Evolutionary conservation across 2,329 filamentous ascomycete species (phyloP).

Genomic region (Fusarium mangiferae): DNA sequence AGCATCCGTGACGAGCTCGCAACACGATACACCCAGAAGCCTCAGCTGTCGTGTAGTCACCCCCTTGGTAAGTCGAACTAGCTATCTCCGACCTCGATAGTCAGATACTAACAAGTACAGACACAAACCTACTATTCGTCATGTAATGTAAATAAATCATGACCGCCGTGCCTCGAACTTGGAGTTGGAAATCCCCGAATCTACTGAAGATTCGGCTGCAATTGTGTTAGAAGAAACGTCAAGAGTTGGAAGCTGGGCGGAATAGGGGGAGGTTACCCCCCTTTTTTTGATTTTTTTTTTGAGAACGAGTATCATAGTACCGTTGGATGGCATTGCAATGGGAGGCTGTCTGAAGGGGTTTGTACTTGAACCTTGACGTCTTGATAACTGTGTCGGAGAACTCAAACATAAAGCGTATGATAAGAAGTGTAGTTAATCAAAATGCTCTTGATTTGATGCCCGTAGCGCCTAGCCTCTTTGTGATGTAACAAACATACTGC

Average conservation of each 20-base stretch:
- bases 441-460: conserved; percentile 27
- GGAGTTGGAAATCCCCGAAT: conserved; percentile 19
- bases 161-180: conserved; percentile 21
- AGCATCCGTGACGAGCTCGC: conserved; percentile 93
- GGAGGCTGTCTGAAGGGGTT: conserved; percentile 24
- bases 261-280: not conserved
- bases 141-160: conserved; percentile 57
- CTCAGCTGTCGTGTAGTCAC: conserved; percentile 96
- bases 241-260: not conserved
- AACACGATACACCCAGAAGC: conserved; percentile 91
- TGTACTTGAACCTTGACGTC: conserved; percentile 9
- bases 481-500: not conserved
- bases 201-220: not conserved
- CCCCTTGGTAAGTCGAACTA: conserved; percentile 77
- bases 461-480: conserved; percentile 2
- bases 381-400: conserved; percentile 1
- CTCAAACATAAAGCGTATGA: conserved; percentile 6
- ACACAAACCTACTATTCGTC: conserved; percentile 71
- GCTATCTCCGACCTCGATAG: not conserved
- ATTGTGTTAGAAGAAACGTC: not conserved
- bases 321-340: conserved; percentile 12
- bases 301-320: conserved; percentile 4
- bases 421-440: conserved; percentile 1
- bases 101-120: conserved; percentile 49
- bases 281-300: not conserved